These are phyloP conservation scores for Lecanicillium sp. DNA, from an alignment of 2,329 filamentous ascomycete genomes.

Conservation along the genomic window DNA sequence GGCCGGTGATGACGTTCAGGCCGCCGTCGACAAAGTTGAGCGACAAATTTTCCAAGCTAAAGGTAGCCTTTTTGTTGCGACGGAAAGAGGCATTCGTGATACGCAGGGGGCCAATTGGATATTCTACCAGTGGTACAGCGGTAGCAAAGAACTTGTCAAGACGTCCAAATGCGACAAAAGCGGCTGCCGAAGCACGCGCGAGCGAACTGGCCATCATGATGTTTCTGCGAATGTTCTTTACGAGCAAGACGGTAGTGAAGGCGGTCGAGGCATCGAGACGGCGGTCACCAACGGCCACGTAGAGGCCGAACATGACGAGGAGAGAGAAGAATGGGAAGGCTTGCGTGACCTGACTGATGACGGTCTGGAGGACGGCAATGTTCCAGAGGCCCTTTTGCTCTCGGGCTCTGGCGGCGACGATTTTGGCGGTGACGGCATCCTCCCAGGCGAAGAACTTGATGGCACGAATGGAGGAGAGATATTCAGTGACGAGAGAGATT, in stretches of 20 bases:
- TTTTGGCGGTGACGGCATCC: constrained; percentile 43
- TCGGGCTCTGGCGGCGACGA: constrained; percentile 41
- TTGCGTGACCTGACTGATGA: constrained; percentile 44
- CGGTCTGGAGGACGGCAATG: constrained; percentile 41
- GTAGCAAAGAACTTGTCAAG: constrained; percentile 50
- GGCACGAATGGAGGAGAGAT: constrained; percentile 50
- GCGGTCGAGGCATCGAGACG: constrained; percentile 50
- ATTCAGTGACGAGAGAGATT: constrained; percentile 53
- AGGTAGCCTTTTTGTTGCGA: constrained; percentile 44
- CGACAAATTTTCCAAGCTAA: constrained; percentile 41
- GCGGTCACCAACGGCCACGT: constrained; percentile 41
- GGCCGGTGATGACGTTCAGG: constrained; percentile 48
- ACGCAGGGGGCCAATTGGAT: constrained; percentile 43
- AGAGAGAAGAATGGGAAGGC: constrained; percentile 47
- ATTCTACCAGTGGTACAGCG: constrained; percentile 41
- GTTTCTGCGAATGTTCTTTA: constrained; percentile 48
- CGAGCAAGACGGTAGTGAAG: constrained; percentile 50
- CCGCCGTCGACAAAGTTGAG: constrained; percentile 48
- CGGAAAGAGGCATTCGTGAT: constrained; percentile 43
- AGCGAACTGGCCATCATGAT: constrained; percentile 44
- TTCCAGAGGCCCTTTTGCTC: constrained; percentile 52
- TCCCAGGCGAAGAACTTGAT: constrained; percentile 60
- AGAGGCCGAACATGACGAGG: constrained; percentile 47
- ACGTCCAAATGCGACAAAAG: constrained; percentile 40
- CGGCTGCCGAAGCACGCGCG: constrained; percentile 29